Base-by-base conservation (phyloP, 768 basidiomycete genomes). In the Amylocystis lapponica region DNA sequence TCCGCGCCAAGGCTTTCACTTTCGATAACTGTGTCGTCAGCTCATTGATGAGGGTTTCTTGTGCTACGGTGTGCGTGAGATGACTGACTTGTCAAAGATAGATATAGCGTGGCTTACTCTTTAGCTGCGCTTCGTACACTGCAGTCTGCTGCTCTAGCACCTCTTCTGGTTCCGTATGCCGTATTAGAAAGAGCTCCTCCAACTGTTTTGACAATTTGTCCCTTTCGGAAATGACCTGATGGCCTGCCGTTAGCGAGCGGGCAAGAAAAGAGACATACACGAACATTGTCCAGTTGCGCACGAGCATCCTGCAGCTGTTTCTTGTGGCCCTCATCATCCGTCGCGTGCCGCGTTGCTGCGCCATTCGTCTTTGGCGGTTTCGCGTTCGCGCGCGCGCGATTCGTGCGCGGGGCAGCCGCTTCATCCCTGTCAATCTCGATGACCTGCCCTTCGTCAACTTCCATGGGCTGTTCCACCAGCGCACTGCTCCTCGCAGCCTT, bases 121-220 rank as follows among this genome's bases (percentile, higher is more conserved):
- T 67, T 17, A 75, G 58, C 21, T 68, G 67, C 1, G 68, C 69
- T 39, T 83, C 71, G 45, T 75, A 76, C 41, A 77, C 74, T 14
- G 65, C 56, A 29, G 68, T 67, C 41, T 75, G 65, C 12, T 75
- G 67, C 43, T 69, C 65, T 37, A 80, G 55, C 12, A 72, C 56
- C 43, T 71, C 64, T 52, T 90, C 86, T 22, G 83, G 65, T 47
- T 88, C 87, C 5, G 85, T 84, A 30, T 68, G 60, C 34, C 83
- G 75, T 30, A 80, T 62, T 26, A 70, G 66, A 40, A 76, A 69
- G 6, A 78, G 57, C 46, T 85, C 78, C 31, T 86, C 75, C 14
- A 88, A 49, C 44, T 83, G 79, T 14, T 66, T 60, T 27, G 68
- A 66, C 2, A 87, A 56, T 20, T 53, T 53, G 39, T 61, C 57